Base-by-base conservation (phyloP, 768 basidiomycete genomes). In the Termitomyces sp. region DNA sequence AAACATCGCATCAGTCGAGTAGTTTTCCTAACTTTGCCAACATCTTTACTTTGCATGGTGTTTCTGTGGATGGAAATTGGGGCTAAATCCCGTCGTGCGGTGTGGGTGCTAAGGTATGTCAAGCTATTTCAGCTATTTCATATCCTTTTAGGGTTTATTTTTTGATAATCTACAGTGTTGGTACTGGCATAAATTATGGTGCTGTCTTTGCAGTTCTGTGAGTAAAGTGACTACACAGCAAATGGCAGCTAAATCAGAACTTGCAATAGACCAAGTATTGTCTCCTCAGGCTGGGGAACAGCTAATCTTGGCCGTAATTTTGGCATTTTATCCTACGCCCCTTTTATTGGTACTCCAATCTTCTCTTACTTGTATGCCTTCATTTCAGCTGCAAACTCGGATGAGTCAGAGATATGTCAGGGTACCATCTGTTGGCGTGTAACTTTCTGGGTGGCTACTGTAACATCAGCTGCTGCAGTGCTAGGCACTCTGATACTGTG, bases 291-390 rank as follows among this genome's bases (percentile, higher is more conserved):
- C 29, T 94, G 90, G 89, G 92, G 92, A 12, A 70, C 80, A 32
- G 68, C 77, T n/a, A 81, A 90, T 63, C 75, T 87, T 5, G 92
- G 86, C 9, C 84, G 92, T 60, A 94, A 94, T 71, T 93, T 85
- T 61, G 90, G 91, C 31, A 72, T 91, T 42, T 68, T 91, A 59
- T 84, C 87, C 52, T 91, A 90, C 65, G 86, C 91, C 0, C 87
- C 90, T 5, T 89, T 92, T 71, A 71, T 85, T 31, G 91, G 90
- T 5, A 91, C 90, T 0, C 84, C 89, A 1, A 40, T 85, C 0
- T 92, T 92, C 70, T 91, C 92, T 3, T 92, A 90, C 70, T 69
- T 93, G 0, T 94, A 92, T 62, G 92, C 92, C 14, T 84, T 87
- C 65, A 68, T 91, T 51, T 81, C 87, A 6, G 81, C 80, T 4